Base-by-base conservation (phyloP, 495 filamentous ascomycete genomes). In the Aspergillus sclerotioniger region DNA sequence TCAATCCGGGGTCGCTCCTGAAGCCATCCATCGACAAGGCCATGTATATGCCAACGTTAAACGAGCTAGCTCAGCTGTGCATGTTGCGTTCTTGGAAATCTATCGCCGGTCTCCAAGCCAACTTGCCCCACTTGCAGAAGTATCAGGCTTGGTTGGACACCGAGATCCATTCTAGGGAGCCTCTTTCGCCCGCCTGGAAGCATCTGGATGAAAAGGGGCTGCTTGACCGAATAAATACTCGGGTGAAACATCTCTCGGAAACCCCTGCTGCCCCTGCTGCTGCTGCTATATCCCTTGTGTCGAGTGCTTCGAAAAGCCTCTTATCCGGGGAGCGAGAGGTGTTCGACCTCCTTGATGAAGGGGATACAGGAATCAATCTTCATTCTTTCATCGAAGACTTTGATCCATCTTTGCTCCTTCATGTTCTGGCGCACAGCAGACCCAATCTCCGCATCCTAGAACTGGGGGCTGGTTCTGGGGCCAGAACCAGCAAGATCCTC, bases 401-500 rank as follows among this genome's bases (percentile, higher is more conserved):
- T 13, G 65, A 66, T 35, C 17, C 53, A 0, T 63, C 56, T 10
- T 13, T 50, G 44, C 68, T 62, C 53, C 53, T 64, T 47, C 52
- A 25, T 10, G 51, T 32, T 15, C 60, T 81, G 5, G 64, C 62
- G 7, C 71, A 79, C 54, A 64, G 6, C 51, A 79, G 73, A 29
- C 78, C 80, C 1, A 57, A 53, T 9, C 55, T 80, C 25, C 64
- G 69, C 0, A 68, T 82, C 15, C 63, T 82, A 1, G 80, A 82
- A 54, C 71, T 83, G 29, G 79, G 80, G 1, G 72, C 76, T 1
- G 78, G 77, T 1, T 76, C 77, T 0, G 77, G 75, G 0, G 67
- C 71, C 3, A 55, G 44, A 32, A 74, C 78, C 4, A 54, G 35
- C 13, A 75, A 10, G 13, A 31, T 39, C 16, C 51, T 53, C 6